These are phyloP conservation scores for Trichopus zeylanicus DNA, from an alignment of 116 monocot species.

Conservation along the genomic window DNA sequence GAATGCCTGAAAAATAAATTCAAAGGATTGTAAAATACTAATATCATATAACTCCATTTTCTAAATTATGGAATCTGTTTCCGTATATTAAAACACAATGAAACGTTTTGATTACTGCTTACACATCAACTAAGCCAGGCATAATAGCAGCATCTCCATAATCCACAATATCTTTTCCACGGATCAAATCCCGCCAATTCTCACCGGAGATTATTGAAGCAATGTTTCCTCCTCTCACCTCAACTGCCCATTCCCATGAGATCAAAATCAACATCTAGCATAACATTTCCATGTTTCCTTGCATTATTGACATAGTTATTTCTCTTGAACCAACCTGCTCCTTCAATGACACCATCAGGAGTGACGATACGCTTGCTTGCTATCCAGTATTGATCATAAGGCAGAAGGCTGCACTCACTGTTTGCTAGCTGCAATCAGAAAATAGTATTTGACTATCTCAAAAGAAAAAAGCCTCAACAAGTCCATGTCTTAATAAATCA, in stretches of 20 bases:
- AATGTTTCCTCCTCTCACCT: constrained; percentile 67
- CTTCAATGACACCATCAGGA: constrained; percentile 48
- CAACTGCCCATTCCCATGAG: constrained; percentile 35
- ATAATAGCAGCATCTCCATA: constrained; percentile 87
- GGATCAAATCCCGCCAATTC: neutral
- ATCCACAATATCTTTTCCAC: constrained; percentile 35
- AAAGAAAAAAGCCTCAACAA: too few relatives aligned
- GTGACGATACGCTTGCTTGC: constrained; percentile 80
- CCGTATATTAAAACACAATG: neutral
- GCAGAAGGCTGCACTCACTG: constrained; percentile 60
- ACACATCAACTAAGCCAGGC: constrained; percentile 96
- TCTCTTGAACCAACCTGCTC: constrained; percentile 15
- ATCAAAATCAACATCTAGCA: neutral
- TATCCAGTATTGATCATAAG: constrained; percentile 60
- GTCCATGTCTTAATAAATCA: neutral
- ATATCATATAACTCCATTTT: too few relatives aligned
- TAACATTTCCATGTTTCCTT: neutral
- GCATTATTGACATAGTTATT: neutral
- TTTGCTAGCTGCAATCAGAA: constrained; percentile 23
- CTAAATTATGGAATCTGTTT: too few relatives aligned
- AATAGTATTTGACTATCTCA: neutral
- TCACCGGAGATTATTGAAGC: constrained; percentile 44
- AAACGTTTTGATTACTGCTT: constrained; percentile 12
- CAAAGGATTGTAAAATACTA: too few relatives aligned
- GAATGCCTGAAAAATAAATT: too few relatives aligned